Evolutionary conservation across 2,329 filamentous ascomycete species (phyloP), one percentile per base, ranked within the genome.

Genomic region (Colletotrichum chrysophilum): DNA sequence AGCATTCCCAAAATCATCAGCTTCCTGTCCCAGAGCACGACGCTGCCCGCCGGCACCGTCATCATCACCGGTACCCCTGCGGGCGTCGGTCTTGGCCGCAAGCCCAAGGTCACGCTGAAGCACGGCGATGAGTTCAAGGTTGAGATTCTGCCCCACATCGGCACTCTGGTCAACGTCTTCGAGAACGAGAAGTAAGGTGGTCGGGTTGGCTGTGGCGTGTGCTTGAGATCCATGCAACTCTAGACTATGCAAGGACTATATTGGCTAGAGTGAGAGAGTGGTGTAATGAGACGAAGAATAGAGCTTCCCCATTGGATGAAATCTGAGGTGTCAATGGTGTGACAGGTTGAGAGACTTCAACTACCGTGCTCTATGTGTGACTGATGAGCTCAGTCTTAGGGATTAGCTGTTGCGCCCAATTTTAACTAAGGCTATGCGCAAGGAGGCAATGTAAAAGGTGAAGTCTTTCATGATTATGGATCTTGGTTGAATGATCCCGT

Each of bases 41-140:
- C 86, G 2, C 81, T 87, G 5, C 84, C 80, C 4, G 79, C 81
- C 2, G 86, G 86, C 0, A 88, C 84, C 0, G 79, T 87, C 16
- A 87, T 88, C 65, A 84, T 87, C 70, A 87, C 86, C 1, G 86
- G 86, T 4, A 87, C 85, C 2, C 85, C 85, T 2, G 84, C 86
- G 1, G 85, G 85, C 9, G 84, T 88, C 3, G 85, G 86, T 5
- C 82, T 84, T 66, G 83, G 83, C 1, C 83, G 80, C 62, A 83
- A 81, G 48, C 85, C 85, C 28, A 83, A 84, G 76, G 82, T 84
- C 56, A 82, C 83, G 28, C 78, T 88, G 9, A 78, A 81, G 10
- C 81, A 84, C 7, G 85, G 85, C 1, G 85, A 87, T 30, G 83
- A 87, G 78, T 87, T 87, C 48, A 81, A 81, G 3, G 86, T 88